Evolutionary conservation across 164 flowering plant genomes (phyloP), one percentile per base, ranked within the genome.

Genomic region (Saururus chinensis): DNA sequence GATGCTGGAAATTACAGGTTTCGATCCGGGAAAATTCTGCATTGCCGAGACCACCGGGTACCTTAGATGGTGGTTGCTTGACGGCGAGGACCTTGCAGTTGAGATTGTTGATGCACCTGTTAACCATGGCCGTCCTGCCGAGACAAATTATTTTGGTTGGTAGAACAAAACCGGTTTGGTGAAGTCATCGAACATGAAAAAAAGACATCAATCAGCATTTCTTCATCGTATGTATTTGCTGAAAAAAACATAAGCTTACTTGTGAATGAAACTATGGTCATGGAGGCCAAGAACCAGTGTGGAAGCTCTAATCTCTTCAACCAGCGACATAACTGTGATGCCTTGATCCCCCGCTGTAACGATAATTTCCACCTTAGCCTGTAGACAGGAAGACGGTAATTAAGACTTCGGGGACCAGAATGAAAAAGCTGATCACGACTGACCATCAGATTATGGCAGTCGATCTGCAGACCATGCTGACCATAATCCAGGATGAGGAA

Each of bases 361-460:
- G 7, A 89, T 70, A 14, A 92, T 92, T 77, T 92, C 93, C 30
- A 87, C 77, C 73, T 88, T 88, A 60, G 87, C 82, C 98, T 89
- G 81, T 55, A 75, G 14, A 42, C 49, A 10, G 37, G 37, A 6
- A n/a, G n/a, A n/a, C n/a, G n/a, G n/a, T n/a, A n/a, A n/a, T n/a
- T n/a, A n/a, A n/a, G n/a, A n/a, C n/a, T n/a, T n/a, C n/a, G n/a
- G n/a, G n/a, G n/a, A n/a, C n/a, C n/a, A n/a, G n/a, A n/a, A n/a
- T 30, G 37, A 30, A 30, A 30, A 30, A 2, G 6, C 37, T 30
- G 4, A 30, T 30, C 37, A 30, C 6, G 37, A 6, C 2, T 30
- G n/a, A 30, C 6, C 37, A 6, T 30, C 37, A 30, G 37, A n/a
- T n/a, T 53, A 53, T 53, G 23, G 24, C 20, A 19, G 56, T n/a